Percentiles rank a stretch among this genome's conserved stretches.
phyloP scores from a whole-genome alignment of 352 stramenopile species.

The Globisporangium spiculum region DNA sequence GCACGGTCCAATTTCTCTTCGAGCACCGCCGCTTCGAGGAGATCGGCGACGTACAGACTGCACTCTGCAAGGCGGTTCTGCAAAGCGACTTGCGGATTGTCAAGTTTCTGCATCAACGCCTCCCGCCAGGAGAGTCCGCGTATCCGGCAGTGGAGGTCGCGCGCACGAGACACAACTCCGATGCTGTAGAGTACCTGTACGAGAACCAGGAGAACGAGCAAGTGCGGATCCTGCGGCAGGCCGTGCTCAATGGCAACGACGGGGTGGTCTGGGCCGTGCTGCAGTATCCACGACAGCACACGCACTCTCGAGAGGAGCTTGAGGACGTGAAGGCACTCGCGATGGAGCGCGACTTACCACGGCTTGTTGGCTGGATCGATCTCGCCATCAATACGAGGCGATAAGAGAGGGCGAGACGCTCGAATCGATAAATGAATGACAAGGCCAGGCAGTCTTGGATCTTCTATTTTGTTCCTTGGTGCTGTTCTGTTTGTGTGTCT shows the following conservation, averaged over 20 bases:
- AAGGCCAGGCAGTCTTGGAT: neutral
- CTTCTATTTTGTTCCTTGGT: conserved; percentile 1
- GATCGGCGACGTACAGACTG: neutral
- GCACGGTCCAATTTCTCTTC: neutral
- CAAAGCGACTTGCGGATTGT: neutral
- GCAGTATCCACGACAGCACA: neutral
- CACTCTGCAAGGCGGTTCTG: neutral
- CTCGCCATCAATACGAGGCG: neutral
- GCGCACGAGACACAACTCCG: neutral
- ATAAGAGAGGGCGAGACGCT: no score
- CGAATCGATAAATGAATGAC: no score
- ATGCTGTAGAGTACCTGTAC: neutral
- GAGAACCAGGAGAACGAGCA: neutral
- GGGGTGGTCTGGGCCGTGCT: neutral
- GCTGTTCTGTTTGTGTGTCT: neutral
- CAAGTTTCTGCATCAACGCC: neutral
- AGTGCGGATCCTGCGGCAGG: neutral
- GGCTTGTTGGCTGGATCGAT: neutral
- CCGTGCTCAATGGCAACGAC: neutral
- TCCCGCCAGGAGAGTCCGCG: neutral
- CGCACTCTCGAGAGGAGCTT: neutral
- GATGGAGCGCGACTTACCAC: neutral
- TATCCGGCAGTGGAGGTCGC: neutral
- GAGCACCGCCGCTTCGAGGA: neutral
- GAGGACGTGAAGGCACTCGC: neutral